Conservation (phyloP, 2,329 filamentous ascomycete genomes). For the Phialemonium atrogriseum region DNA sequence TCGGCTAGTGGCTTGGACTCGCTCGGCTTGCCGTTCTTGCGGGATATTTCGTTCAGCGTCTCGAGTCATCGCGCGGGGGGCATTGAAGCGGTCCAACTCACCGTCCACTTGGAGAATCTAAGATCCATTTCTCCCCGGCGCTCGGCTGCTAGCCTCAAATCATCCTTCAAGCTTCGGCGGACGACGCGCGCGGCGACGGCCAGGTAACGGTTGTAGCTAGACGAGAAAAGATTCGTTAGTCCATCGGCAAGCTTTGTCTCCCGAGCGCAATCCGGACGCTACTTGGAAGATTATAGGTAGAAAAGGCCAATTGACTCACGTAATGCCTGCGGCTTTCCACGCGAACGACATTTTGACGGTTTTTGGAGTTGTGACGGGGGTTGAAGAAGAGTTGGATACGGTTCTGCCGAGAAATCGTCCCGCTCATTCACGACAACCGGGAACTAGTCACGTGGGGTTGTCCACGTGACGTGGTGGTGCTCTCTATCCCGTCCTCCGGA, state of each 20-base stretch:
- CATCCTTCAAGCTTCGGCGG: constrained; percentile 94
- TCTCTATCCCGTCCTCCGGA: too few species aligned
- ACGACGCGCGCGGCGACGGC: constrained; percentile 89
- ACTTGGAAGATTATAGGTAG: constrained; percentile 2
- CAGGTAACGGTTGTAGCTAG: constrained; percentile 99
- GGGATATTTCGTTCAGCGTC: constrained; percentile 19
- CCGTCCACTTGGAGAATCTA: constrained; percentile 91
- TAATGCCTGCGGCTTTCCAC: constrained; percentile 97
- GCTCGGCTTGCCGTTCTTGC: constrained; percentile 91
- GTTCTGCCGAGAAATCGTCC: constrained; percentile 16
- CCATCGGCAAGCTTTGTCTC: too few species aligned
- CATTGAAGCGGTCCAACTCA: constrained; percentile 55
- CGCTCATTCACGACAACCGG: too few species aligned
- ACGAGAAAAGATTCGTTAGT: too few species aligned
- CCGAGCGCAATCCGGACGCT: neutral
- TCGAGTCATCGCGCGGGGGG: neutral
- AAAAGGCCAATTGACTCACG: constrained; percentile 51
- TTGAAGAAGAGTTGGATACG: constrained; percentile 8
- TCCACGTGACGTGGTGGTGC: too few species aligned
- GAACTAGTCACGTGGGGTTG: too few species aligned
- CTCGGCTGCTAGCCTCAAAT: constrained; percentile 79
- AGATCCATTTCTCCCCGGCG: constrained; percentile 84
- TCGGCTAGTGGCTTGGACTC: constrained; percentile 65
- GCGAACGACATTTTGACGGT: constrained; percentile 70
- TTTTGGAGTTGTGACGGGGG: constrained; percentile 21